Evolutionary conservation across 2,329 filamentous ascomycete genomes (phyloP), one percentile per base, ranked within the genome.

Genomic region (Xylaria sp.): DNA sequence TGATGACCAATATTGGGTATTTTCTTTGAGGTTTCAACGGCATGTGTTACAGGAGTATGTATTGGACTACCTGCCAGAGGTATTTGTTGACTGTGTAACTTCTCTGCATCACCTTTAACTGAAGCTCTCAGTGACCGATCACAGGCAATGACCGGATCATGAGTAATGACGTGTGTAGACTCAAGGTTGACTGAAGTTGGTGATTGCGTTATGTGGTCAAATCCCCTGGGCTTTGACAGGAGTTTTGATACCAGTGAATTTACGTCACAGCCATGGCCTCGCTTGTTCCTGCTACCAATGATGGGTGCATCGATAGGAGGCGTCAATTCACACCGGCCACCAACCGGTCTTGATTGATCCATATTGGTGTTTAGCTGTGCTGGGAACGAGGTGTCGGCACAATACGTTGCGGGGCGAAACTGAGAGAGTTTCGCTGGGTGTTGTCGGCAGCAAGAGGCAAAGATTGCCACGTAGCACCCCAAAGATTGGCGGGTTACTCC

Each of bases 361-460:
- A 58, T 58, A 2, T 2, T 25, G 9, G 31, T 23, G 23, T 39
- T 20, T 1, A 39, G 20, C 15, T 46, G 23, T 56, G 20, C 41
- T 23, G 13, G 15, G 18, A 48, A 55, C 46, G 36, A 43, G 36
- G 51, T 28, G 41, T 64, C 58, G 64, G 39, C 12, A 43, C n/a
- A 20, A 12, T 56, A 31, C 18, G 25, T 46, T 18, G 52, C 8
- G 23, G 28, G 13, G 23, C 49, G n/a, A 39, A 46, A 54, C 18
- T 25, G 15, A 10, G 13, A 46, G 15, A 20, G 31, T 33, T 61
- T n/a, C 6, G 25, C n/a, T n/a, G 36, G 33, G n/a, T 36, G 25
- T 36, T 15, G 25, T 60, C 31, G 48, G 31, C 41, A 28, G 15
- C 13, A 43, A 55, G 33, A 59, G 49, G 31, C 18, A n/a, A 64